Percentiles rank a stretch among this genome's conserved stretches.
phyloP scores from a whole-genome alignment of 139 green algal species.

The Edaphochlamys debaryana region DNA sequence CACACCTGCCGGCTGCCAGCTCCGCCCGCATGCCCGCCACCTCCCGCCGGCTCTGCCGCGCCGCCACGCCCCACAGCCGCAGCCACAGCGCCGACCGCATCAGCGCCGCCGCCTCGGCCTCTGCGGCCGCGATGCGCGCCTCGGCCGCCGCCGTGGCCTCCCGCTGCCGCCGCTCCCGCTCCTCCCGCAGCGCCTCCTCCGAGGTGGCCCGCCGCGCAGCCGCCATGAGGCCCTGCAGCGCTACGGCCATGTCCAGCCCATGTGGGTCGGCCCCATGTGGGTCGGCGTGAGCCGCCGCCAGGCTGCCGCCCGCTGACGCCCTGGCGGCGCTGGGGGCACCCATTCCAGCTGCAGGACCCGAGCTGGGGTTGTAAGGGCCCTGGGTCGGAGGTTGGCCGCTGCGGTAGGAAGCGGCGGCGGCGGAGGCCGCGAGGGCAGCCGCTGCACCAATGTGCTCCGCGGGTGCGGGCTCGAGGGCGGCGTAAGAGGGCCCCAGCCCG shows the following conservation, averaged over 20 bases:
- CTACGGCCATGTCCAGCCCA: not conserved
- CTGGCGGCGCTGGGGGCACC: too few species aligned
- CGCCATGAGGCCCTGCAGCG: conserved; percentile 10
- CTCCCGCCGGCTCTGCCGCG: not conserved
- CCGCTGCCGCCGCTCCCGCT: not conserved
- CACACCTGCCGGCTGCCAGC: not conserved
- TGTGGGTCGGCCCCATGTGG: not conserved
- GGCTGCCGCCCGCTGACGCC: too few species aligned
- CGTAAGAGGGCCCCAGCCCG: not conserved
- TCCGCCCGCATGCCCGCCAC: not conserved
- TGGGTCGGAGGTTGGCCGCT: too few species aligned
- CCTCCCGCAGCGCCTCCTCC: not conserved
- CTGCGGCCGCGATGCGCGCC: not conserved
- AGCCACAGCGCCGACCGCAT: not conserved
- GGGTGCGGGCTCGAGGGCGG: conserved; percentile 5
- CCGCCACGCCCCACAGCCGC: conserved; percentile 8
- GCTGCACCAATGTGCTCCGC: conserved; percentile 22
- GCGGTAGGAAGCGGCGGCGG: not conserved
- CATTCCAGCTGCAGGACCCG: too few species aligned
- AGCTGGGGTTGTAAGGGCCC: too few species aligned
- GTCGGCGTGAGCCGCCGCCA: too few species aligned
- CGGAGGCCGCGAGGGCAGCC: conserved; percentile 12
- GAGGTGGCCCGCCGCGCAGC: not conserved
- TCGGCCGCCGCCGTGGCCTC: conserved; percentile 13
- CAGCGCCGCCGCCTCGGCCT: conserved; percentile 13